Conservation (phyloP, 495 filamentous ascomycete genomes). For the Hyaloscypha bicolor region DNA sequence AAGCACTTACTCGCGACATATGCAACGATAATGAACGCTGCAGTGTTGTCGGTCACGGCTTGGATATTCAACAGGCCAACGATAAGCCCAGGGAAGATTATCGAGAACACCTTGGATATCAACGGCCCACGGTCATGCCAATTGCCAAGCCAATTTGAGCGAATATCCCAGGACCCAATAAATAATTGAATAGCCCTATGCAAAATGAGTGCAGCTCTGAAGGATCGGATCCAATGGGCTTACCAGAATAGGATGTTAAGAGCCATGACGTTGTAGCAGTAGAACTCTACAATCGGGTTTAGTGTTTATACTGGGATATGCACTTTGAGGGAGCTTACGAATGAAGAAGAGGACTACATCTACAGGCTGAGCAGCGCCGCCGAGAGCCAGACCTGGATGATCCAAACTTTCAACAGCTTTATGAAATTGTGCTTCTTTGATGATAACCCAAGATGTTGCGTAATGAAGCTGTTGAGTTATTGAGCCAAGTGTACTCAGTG, state of each 20-base stretch:
- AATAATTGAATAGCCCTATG: conserved; percentile 44
- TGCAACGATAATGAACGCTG: conserved; percentile 42
- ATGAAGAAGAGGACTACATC: conserved; percentile 51
- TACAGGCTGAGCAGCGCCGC: conserved; percentile 44
- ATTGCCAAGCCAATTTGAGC: conserved; percentile 23
- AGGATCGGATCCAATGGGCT: not conserved
- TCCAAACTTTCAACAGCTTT: conserved; percentile 39
- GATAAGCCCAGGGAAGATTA: conserved; percentile 41
- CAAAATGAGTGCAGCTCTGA: not conserved
- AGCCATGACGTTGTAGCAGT: conserved; percentile 51
- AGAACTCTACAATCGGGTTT: conserved; percentile 41
- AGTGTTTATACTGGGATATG: not conserved
- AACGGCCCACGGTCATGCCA: conserved; percentile 35
- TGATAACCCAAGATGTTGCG: conserved; percentile 41
- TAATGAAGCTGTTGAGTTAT: conserved; percentile 51
- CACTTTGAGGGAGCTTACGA: conserved; percentile 34
- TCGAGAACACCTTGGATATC: conserved; percentile 39
- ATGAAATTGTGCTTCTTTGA: conserved; percentile 45
- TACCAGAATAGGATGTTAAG: conserved; percentile 48
- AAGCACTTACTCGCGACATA: conserved; percentile 43
- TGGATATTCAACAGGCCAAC: conserved; percentile 41
- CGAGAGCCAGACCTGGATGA: conserved; percentile 47
- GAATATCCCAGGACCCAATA: conserved; percentile 22
- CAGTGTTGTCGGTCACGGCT: conserved; percentile 33
- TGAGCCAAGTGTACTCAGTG: conserved; percentile 43